Evolutionary conservation across 805 yeast genomes (phyloP), one percentile per base, ranked within the genome.

Genomic region (Candida ovalis): DNA sequence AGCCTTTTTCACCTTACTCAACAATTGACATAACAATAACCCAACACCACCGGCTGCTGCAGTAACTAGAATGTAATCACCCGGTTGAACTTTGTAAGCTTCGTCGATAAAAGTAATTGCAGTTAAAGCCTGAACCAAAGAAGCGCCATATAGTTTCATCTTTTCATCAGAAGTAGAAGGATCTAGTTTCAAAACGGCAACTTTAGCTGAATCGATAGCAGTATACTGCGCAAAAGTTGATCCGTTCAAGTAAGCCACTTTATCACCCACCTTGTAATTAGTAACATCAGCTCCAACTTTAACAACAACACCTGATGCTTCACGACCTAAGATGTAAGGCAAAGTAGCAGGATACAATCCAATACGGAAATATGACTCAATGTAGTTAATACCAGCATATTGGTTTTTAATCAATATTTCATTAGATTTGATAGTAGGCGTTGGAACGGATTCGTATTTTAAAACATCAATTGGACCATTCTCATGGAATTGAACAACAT

Each of bases 11-110:
- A 52, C 22, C 22, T 67, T 60, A 27, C 73, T 65, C 43, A 85
- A 67, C 66, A 90, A 69, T 64, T 90, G 96, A 43, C 75, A 72
- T 46, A 89, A 69, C 18, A 88, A 56, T 44, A 79, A 75, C 4
- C 98, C 98, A 44, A 88, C 92, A 48, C 97, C 97, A 41, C 97
- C 98, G 2, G 97, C 97, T 7, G 96, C 96, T 3, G 97, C 97
- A 71, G 90, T 88, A 23, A 88, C 82, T 42, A 91, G 73, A 40
- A 86, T 77, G 56, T 68, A 76, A 49, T 92, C 97, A 45, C 81
- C 91, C 62, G 77, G 71, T 57, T 87, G 63, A 36, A 88, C 86
- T 1, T 73, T 59, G 60, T 86, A 80, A 1, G 94, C 78, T 52
- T 86, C 89, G 33, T 74, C 69, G 42, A 81, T 69, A 50, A 91